These are phyloP conservation scores for Suillus luteus DNA, from an alignment of 768 basidiomycete genomes.

Conservation along the genomic window DNA sequence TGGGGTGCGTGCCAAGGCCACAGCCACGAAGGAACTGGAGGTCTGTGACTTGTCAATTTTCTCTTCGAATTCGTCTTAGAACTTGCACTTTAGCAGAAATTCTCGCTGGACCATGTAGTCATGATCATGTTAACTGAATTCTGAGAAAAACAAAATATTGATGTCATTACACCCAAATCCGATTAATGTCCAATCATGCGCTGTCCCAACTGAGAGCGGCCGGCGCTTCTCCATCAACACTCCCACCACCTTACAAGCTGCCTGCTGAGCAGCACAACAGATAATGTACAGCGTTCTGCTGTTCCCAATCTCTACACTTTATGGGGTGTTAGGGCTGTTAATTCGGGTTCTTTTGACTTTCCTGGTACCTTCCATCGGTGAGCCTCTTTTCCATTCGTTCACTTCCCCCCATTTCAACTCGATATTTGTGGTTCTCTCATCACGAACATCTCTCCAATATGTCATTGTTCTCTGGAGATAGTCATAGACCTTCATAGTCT, in stretches of 20 bases:
- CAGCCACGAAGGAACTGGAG: no score
- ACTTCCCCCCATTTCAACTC: background rate
- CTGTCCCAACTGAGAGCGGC: background rate
- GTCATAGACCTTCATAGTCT: background rate
- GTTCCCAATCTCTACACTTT: background rate
- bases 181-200: background rate
- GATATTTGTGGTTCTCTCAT: background rate
- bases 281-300: conserved; percentile 1
- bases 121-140: no score
- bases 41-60: no score
- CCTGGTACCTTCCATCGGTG: background rate
- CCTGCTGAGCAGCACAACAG: background rate
- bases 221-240: background rate
- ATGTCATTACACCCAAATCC: no score
- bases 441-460: background rate
- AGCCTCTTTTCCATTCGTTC: background rate
- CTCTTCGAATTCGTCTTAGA: no score
- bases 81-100: no score
- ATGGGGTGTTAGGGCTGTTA: background rate
- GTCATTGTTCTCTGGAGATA: background rate
- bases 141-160: no score
- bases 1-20: no score
- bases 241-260: background rate
- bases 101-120: no score
- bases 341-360: background rate